Evolutionary conservation across 2,329 filamentous ascomycete species (phyloP).

Genomic region (Xylaria polymorpha): DNA sequence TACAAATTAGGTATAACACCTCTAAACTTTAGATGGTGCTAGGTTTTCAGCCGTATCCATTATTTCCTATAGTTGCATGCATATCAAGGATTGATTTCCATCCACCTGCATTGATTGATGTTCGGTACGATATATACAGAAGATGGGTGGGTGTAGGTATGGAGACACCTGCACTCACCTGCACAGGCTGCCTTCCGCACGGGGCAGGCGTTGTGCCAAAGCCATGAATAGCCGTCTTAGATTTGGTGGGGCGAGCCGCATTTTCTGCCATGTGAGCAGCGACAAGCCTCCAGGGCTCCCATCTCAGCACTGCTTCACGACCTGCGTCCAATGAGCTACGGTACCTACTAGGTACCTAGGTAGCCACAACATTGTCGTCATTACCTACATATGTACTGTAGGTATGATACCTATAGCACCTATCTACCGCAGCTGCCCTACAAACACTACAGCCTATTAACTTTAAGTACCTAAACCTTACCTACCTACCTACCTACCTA

Average conservation of each 20-base stretch:
- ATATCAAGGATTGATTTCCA: too few species aligned
- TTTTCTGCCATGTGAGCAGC: constrained; percentile 30
- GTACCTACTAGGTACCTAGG: too few species aligned
- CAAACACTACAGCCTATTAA: background rate
- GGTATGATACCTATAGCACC: too few species aligned
- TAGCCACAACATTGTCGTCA: too few species aligned
- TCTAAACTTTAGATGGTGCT: too few species aligned
- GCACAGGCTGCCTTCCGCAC: constrained; percentile 33
- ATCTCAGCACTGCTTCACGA: constrained; percentile 13
- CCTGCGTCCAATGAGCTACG: constrained; percentile 27
- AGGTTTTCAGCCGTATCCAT: background rate
- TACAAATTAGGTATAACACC: too few species aligned
- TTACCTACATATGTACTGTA: background rate
- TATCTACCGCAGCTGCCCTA: background rate
- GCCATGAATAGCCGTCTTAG: constrained; percentile 14
- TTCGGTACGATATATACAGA: background rate
- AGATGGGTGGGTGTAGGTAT: background rate
- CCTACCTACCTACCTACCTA: constrained; percentile 3
- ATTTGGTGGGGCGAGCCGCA: constrained; percentile 10
- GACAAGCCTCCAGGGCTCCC: constrained; percentile 10
- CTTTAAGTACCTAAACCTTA: background rate
- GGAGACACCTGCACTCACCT: background rate
- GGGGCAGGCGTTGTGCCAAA: constrained; percentile 33
- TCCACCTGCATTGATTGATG: background rate
- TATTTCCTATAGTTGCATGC: background rate